Conservation (phyloP, 805 yeast genomes). For the Candida railenensis region DNA sequence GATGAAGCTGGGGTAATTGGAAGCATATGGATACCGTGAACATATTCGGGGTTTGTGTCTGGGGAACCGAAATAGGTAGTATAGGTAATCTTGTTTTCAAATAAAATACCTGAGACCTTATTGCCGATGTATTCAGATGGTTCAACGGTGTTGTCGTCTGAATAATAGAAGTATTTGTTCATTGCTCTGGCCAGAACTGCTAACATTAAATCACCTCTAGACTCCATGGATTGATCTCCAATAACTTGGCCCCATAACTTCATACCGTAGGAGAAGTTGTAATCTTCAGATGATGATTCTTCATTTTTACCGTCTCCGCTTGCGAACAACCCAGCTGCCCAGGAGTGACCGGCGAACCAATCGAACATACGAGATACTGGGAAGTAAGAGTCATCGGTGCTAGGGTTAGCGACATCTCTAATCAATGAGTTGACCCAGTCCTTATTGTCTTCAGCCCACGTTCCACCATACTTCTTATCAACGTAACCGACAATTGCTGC, state of each 20-base stretch:
- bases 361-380: conserved; percentile 74
- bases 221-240: conserved; percentile 54
- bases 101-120: conserved; percentile 69
- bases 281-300: conserved; percentile 74
- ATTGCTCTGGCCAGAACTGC: conserved; percentile 57
- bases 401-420: conserved; percentile 70
- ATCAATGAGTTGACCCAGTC: conserved; percentile 60
- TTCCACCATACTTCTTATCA: conserved; percentile 52
- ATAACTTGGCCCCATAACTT: conserved; percentile 66
- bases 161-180: conserved; percentile 52
- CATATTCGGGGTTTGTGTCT: conserved; percentile 46
- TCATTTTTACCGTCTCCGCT: conserved; percentile 76
- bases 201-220: conserved; percentile 60
- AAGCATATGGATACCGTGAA: conserved; percentile 76
- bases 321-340: conserved; percentile 71
- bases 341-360: conserved; percentile 76
- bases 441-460: conserved; percentile 49
- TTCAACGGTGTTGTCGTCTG: conserved; percentile 50
- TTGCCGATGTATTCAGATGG: conserved; percentile 55
- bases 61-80: conserved; percentile 69
- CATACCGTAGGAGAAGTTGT: conserved; percentile 67
- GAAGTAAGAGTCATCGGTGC: conserved; percentile 53
- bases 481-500: conserved; percentile 76
- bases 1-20: conserved; percentile 73
- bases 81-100: conserved; percentile 70